phyloP scores from a whole-genome alignment of 2,329 filamentous ascomycete species.

The Juglanconis sp. region DNA sequence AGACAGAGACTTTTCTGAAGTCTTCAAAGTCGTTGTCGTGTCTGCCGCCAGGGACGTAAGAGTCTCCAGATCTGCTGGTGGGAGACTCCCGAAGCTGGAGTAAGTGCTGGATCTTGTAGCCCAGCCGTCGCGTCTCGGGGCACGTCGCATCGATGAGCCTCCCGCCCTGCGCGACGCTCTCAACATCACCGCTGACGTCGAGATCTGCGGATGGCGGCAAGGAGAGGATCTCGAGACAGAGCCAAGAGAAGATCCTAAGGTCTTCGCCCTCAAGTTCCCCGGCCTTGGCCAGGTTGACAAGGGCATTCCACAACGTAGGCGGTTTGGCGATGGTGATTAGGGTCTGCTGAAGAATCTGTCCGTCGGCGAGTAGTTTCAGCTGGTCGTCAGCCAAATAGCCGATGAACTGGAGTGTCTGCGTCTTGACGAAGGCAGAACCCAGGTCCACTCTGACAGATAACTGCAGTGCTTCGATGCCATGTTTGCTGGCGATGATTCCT shows the following conservation, averaged over 20 bases:
- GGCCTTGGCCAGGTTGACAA: slow-evolving; percentile 32
- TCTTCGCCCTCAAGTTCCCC: slow-evolving; percentile 30
- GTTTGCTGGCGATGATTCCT: slow-evolving; percentile 23
- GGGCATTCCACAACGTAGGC: slow-evolving; percentile 50
- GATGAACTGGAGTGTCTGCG: slow-evolving; percentile 33
- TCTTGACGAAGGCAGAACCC: slow-evolving; percentile 27
- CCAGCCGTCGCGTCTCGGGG: slow-evolving; percentile 24
- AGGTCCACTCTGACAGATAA: slow-evolving; percentile 25
- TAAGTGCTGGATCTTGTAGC: slow-evolving; percentile 36
- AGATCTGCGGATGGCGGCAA: slow-evolving; percentile 24
- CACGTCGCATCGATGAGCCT: slow-evolving; percentile 25
- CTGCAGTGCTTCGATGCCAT: slow-evolving; percentile 26
- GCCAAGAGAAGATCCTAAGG: slow-evolving; percentile 43
- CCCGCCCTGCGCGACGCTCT: slow-evolving; percentile 23
- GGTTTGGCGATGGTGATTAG: slow-evolving; percentile 47
- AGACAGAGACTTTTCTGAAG: slow-evolving; percentile 59
- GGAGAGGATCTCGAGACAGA: slow-evolving; percentile 46
- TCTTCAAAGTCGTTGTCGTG: slow-evolving; percentile 71
- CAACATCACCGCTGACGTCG: slow-evolving; percentile 22
- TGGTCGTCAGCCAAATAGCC: slow-evolving; percentile 37
- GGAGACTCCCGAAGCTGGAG: slow-evolving; percentile 29
- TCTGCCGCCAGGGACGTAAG: slow-evolving; percentile 55
- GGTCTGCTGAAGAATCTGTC: slow-evolving; percentile 46
- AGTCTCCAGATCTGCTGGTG: background rate
- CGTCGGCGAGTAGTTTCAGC: slow-evolving; percentile 47